Evolutionary conservation across 1,139 yeast genomes (phyloP).

Genomic region (Kodamaea suecica): DNA sequence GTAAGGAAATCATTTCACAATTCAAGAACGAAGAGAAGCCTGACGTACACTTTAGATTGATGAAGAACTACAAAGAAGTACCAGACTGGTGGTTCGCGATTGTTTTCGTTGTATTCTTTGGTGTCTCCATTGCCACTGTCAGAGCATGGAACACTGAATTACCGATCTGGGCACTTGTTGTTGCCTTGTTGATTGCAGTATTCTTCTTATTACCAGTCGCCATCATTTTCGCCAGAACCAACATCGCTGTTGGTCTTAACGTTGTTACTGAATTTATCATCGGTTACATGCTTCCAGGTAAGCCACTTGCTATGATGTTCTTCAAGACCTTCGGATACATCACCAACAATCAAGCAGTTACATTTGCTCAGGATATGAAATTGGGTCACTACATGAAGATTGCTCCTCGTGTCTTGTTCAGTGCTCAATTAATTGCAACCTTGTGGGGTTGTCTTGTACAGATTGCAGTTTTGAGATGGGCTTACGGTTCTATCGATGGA

Average conservation of each 20-base stretch:
- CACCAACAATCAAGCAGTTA: slow-evolving; percentile 54
- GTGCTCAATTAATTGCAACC: slow-evolving; percentile 46
- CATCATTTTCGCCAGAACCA: slow-evolving; percentile 40
- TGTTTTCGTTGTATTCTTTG: slow-evolving; percentile 40
- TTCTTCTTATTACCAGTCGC: slow-evolving; percentile 44
- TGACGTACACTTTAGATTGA: slow-evolving; percentile 63
- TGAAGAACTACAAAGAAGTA: slow-evolving; percentile 55
- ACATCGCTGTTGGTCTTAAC: slow-evolving; percentile 45
- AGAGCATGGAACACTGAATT: slow-evolving; percentile 44
- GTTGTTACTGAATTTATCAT: slow-evolving; percentile 45
- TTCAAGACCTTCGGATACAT: slow-evolving; percentile 49
- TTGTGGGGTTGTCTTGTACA: slow-evolving; percentile 46
- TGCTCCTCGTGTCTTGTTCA: slow-evolving; percentile 44
- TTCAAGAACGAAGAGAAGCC: slow-evolving; percentile 43
- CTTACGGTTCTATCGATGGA: slow-evolving; percentile 40
- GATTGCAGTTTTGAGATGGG: slow-evolving; percentile 45
- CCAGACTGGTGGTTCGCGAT: slow-evolving; percentile 67
- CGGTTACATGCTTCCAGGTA: slow-evolving; percentile 49
- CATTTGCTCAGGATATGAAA: slow-evolving; percentile 52
- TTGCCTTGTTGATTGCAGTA: slow-evolving; percentile 41
- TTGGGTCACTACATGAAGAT: slow-evolving; percentile 55
- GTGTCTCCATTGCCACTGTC: slow-evolving; percentile 36
- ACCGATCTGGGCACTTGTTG: slow-evolving; percentile 38
- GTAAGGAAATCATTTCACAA: slow-evolving; percentile 48
- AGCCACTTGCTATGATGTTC: slow-evolving; percentile 47